phyloP scores from a whole-genome alignment of 306 rosid species.

The Quercus gilva region DNA sequence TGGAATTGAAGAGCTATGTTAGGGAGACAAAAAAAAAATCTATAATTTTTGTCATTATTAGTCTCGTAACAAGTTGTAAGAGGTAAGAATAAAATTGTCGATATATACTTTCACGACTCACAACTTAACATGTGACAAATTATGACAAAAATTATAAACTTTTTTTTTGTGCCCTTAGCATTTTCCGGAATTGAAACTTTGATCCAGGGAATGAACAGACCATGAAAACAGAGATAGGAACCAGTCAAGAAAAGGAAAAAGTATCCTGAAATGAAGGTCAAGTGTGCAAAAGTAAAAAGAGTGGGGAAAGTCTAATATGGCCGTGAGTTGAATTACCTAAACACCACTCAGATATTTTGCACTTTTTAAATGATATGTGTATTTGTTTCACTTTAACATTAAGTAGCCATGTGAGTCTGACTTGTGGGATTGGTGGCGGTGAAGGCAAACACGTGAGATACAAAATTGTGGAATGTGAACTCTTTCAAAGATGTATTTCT shows the following conservation, averaged over 20 bases:
- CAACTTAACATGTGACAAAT: rapidly evolving
- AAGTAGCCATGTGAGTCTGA: background rate
- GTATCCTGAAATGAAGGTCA: conserved; percentile 17
- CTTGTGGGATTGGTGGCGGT: background rate
- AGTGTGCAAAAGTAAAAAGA: background rate
- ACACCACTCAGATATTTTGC: conserved; percentile 14
- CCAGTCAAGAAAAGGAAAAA: conserved; percentile 10
- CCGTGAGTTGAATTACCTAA: background rate
- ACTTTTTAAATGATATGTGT: background rate
- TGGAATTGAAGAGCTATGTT: too few species aligned
- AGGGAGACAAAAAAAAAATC: too few species aligned
- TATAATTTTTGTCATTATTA: too few species aligned
- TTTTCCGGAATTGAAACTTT: background rate
- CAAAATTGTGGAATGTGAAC: conserved; percentile 15
- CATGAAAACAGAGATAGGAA: conserved; percentile 13
- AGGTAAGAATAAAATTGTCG: too few species aligned
- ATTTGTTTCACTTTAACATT: background rate
- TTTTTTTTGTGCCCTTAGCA: too few species aligned
- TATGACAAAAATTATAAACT: rapidly evolving
- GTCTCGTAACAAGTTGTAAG: too few species aligned
- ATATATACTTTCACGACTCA: rapidly evolving
- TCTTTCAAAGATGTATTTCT: background rate
- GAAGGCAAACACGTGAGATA: conserved; percentile 24
- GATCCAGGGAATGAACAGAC: background rate
- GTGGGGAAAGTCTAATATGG: background rate